Evolutionary conservation across 768 basidiomycete genomes (phyloP).

Genomic region (Termitomyces sp.): DNA sequence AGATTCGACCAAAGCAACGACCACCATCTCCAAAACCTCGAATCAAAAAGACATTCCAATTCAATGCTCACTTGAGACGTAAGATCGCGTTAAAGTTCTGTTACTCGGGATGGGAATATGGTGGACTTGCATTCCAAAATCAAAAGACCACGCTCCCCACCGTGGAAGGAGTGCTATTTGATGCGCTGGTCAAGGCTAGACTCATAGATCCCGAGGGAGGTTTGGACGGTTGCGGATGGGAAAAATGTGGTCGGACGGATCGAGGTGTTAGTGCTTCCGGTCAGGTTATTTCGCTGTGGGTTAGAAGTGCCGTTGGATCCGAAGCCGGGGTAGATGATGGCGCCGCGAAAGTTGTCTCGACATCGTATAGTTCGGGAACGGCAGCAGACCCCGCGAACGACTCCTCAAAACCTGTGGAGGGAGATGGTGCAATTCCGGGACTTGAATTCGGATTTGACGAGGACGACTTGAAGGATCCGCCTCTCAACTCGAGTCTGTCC

Average conservation of each 20-base stretch:
- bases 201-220: constrained; percentile 74
- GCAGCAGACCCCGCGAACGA: background rate
- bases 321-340: constrained; percentile 14
- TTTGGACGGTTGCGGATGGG: constrained; percentile 85
- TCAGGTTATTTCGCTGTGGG: constrained; percentile 91
- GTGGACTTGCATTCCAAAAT: constrained; percentile 82
- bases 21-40: constrained; percentile 19
- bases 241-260: constrained; percentile 92
- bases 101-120: constrained; percentile 91
- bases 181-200: constrained; percentile 71
- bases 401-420: background rate
- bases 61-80: constrained; percentile 64
- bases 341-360: background rate
- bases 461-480: constrained; percentile 22
- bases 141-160: constrained; percentile 75
- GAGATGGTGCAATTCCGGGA: constrained; percentile 9
- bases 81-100: constrained; percentile 94
- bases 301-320: constrained; percentile 62
- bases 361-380: constrained; percentile 2
- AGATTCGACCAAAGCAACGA: constrained; percentile 22
- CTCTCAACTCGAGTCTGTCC: constrained; percentile 12
- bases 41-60: constrained; percentile 45
- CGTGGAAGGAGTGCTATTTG: constrained; percentile 84
- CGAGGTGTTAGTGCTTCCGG: constrained; percentile 92
- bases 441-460: constrained; percentile 21